Conservation (phyloP, 371 early-diverging fungal genomes). For the Chytridiales sp. region DNA sequence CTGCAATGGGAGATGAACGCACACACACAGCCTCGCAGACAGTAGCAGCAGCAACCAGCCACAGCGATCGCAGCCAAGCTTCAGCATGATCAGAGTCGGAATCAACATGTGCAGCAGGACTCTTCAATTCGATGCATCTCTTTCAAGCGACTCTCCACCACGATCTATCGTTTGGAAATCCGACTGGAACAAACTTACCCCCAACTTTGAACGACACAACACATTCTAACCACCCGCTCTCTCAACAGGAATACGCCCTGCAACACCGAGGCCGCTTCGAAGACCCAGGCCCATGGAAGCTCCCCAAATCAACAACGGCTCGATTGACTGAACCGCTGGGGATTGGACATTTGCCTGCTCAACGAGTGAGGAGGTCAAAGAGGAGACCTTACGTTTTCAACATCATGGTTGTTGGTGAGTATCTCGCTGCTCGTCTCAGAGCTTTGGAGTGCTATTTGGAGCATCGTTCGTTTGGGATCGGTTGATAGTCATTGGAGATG, state of each 20-base stretch:
- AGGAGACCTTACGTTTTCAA: conserved; percentile 80
- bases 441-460: not conserved
- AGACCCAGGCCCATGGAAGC: conserved; percentile 80
- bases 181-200: too few relatives aligned
- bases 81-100: too few relatives aligned
- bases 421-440: not conserved
- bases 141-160: too few relatives aligned
- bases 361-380: conserved; percentile 64
- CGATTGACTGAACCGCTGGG: conserved; percentile 60
- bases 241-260: conserved; percentile 73
- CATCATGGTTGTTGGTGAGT: conserved; percentile 86
- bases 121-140: too few relatives aligned
- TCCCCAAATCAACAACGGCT: conserved; percentile 55
- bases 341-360: conserved; percentile 67
- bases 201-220: too few relatives aligned
- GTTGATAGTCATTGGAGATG: not conserved
- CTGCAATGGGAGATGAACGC: too few relatives aligned
- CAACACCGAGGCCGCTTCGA: conserved; percentile 69
- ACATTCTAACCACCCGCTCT: too few relatives aligned
- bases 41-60: too few relatives aligned
- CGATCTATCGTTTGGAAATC: too few relatives aligned
- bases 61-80: too few relatives aligned
- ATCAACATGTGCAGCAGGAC: too few relatives aligned
- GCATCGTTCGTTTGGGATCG: not conserved
- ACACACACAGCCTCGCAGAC: too few relatives aligned